These are phyloP conservation scores for Penicillium brevicompactum DNA, from an alignment of 2,329 filamentous ascomycete species.

Conservation along the genomic window DNA sequence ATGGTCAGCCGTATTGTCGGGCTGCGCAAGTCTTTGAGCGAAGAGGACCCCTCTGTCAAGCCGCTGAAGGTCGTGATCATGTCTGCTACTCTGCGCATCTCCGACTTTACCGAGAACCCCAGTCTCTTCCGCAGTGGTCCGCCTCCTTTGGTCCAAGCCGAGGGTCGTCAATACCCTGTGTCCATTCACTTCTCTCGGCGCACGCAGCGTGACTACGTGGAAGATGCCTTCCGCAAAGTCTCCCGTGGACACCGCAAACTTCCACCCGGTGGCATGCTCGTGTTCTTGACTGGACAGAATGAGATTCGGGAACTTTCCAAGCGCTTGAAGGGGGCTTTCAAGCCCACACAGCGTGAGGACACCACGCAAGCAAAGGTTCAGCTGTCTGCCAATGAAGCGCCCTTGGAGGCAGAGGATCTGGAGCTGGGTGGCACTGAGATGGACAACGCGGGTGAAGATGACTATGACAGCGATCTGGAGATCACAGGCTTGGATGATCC, in stretches of 20 bases:
- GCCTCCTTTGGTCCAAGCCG: conserved; percentile 83
- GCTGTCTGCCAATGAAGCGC: conserved; percentile 74
- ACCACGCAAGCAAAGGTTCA: conserved; percentile 67
- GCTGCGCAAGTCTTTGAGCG: conserved; percentile 72
- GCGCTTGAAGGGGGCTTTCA: conserved; percentile 70
- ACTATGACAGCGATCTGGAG: conserved; percentile 59
- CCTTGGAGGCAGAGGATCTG: conserved; percentile 82
- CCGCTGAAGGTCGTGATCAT: conserved; percentile 95
- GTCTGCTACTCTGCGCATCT: conserved; percentile 91
- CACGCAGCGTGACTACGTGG: conserved; percentile 84
- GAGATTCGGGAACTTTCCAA: conserved; percentile 87
- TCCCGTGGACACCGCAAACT: conserved; percentile 85
- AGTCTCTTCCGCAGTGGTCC: conserved; percentile 72
- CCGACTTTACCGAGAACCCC: conserved; percentile 84
- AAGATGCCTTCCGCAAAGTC: conserved; percentile 87
- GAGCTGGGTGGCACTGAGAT: conserved; percentile 68
- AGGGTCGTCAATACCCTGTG: conserved; percentile 89
- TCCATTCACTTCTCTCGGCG: conserved; percentile 83
- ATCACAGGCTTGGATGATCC: conserved; percentile 63
- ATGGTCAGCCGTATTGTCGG: conserved; percentile 94
- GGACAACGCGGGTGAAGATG: conserved; percentile 52
- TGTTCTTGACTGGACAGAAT: conserved; percentile 91
- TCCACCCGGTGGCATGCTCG: conserved; percentile 85
- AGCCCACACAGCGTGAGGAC: conserved; percentile 52
- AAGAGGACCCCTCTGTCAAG: conserved; percentile 69